Base-by-base conservation (phyloP, 2,329 filamentous ascomycete genomes). In the Hymenoscyphus fructigenus region DNA sequence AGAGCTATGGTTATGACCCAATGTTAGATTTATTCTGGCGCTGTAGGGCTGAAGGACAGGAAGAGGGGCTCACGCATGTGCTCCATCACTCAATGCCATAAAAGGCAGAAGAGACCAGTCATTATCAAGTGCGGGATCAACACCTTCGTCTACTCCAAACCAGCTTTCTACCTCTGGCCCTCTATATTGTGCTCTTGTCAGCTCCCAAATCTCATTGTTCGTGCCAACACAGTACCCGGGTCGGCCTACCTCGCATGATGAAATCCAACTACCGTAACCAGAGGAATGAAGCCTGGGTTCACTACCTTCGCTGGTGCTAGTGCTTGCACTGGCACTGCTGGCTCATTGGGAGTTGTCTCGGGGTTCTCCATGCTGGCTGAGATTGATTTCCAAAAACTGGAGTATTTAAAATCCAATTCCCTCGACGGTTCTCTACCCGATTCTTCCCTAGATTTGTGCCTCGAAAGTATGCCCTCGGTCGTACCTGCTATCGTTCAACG, bases 31-130 rank as follows among this genome's bases (percentile, higher is more conserved):
- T 62, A 26, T 60, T 34, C 26, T 14, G 17, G 23, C 15, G 10
- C 26, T 47, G 6, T 29, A 26, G n/a, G 26, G 14, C 34, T 15
- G 36, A 20, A 38, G 44, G 29, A 10, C 26, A 60, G 59, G 55
- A 58, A 55, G 32, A 65, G 61, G 50, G 29, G 65, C 89, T 80
- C 83, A 95, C 88, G 93, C 88, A 82, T 99, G 95, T 62, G 95
- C 95, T 61, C 95, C 95, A 76, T 99, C 95, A 65, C 92, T 95
- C 74, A 99, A 80, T 29, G 95, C 95, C 92, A 98, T 97, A 78
- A 99, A 99, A 0, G 95, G 93, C 67, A 99, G 83, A 71, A 97
- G 79, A 32, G 88, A 85, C 95, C 95, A 99, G 75, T 95, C 92
- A 79, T 96, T 94, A 65, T 93, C 90, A 57, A 79, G 82, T 3